A percentile compares a stretch with the other conserved stretches of the same genome.
Conservation (phyloP, 306 rosid genomes). For the Cyamopsis tetragonoloba region DNA sequence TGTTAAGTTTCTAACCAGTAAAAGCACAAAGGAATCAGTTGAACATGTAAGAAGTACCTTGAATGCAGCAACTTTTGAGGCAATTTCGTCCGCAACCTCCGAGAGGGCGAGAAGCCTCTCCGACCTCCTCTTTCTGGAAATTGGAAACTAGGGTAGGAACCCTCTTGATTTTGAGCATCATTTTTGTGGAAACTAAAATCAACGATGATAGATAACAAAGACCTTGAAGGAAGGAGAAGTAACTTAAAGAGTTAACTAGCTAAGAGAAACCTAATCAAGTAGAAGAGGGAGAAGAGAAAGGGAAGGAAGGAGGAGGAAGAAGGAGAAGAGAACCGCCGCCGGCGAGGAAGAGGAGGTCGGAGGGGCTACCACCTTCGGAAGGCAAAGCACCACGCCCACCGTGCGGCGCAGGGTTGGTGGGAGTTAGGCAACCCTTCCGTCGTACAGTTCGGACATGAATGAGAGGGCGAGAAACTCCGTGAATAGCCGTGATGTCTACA, state of each 20-base stretch:
- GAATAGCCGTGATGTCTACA: conserved; percentile 99
- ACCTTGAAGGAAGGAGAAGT: not conserved
- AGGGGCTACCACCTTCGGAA: conserved; percentile 98
- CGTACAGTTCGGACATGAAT: conserved; percentile 78
- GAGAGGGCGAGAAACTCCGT: conserved; percentile 53
- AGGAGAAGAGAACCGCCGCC: conserved; percentile 59
- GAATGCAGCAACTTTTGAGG: conserved; percentile 71
- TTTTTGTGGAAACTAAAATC: conserved; percentile 5
- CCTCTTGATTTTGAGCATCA: conserved; percentile 82
- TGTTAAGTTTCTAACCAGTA: not conserved
- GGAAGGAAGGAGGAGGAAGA: not conserved
- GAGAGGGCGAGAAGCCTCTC: conserved; percentile 41
- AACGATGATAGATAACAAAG: too few species aligned
- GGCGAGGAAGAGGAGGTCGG: conserved; percentile 96
- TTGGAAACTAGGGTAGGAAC: conserved; percentile 91
- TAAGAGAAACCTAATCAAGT: too few species aligned
- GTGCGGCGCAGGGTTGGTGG: conserved; percentile 96
- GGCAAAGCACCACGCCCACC: conserved; percentile 99
- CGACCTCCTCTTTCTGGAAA: conserved; percentile 73
- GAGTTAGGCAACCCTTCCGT: conserved; percentile 67
- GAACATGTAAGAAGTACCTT: conserved; percentile 44
- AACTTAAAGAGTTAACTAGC: too few species aligned
- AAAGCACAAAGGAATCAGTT: not conserved
- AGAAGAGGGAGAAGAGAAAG: not conserved
- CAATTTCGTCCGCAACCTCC: conserved; percentile 88